These are phyloP conservation scores for Cladophialophora chaetospira DNA, from an alignment of 2,329 filamentous ascomycete genomes.

Conservation along the genomic window DNA sequence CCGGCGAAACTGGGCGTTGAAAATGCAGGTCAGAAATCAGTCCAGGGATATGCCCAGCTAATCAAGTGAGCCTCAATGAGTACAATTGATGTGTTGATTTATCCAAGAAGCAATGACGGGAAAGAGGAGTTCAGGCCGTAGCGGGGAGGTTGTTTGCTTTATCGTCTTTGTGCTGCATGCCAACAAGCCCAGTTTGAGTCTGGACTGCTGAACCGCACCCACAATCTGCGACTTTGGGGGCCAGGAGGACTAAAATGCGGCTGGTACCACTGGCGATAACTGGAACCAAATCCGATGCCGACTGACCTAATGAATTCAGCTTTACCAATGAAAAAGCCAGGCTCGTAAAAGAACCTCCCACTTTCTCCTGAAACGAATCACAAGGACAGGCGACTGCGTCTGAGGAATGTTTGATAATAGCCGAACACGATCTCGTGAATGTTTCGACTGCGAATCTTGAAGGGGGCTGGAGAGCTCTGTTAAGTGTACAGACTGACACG, in stretches of 20 bases:
- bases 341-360: constrained; percentile 4
- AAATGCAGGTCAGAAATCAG: neutral
- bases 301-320: neutral
- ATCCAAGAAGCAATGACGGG: neutral
- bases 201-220: constrained; percentile 13
- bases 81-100: neutral
- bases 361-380: neutral
- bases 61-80: neutral
- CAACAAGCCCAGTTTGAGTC: constrained; percentile 6
- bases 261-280: constrained; percentile 5
- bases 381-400: neutral
- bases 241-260: constrained; percentile 1
- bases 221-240: constrained; percentile 17
- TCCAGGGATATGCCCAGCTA: neutral
- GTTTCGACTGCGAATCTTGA: neutral
- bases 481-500: neutral
- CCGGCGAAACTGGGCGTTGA: neutral
- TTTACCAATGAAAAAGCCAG: neutral
- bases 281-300: constrained; percentile 4
- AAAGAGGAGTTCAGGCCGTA: constrained; percentile 19
- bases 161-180: constrained; percentile 18
- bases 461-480: neutral
- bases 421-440: neutral
- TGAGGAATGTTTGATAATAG: constrained; percentile 3
- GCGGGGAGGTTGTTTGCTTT: constrained; percentile 21